A percentile compares a stretch with the other conserved stretches of the same genome.
Conservation (phyloP, 495 filamentous ascomycete genomes). For the Rhypophila decipiens region DNA sequence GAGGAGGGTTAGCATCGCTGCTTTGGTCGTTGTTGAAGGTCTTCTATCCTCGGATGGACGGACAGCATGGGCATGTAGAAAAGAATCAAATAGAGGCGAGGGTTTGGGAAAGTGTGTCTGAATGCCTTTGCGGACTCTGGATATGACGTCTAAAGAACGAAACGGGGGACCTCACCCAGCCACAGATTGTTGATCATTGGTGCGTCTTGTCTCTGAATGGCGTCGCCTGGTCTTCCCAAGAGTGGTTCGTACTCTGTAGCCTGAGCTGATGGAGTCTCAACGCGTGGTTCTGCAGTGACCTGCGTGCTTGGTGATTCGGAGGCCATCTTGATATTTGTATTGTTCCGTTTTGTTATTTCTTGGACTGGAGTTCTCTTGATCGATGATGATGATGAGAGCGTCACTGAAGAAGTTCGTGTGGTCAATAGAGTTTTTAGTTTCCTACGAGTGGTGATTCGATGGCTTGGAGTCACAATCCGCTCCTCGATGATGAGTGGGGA, state of each 20-base stretch:
- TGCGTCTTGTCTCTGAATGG: conserved; percentile 56
- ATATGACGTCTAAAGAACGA: neutral
- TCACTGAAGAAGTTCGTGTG: too few relatives aligned
- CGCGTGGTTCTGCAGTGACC: neutral
- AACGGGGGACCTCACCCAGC: conserved; percentile 50
- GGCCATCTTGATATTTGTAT: conserved; percentile 4
- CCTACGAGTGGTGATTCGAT: conserved; percentile 1
- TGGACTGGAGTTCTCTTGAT: too few relatives aligned
- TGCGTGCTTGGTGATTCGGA: conserved; percentile 1
- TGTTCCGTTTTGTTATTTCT: neutral
- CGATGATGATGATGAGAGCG: too few relatives aligned
- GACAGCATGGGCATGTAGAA: too few relatives aligned
- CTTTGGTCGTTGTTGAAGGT: too few relatives aligned
- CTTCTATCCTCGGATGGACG: too few relatives aligned
- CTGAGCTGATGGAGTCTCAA: neutral
- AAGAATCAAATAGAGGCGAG: neutral
- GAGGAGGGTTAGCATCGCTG: conserved; percentile 28
- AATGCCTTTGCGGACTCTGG: too few relatives aligned
- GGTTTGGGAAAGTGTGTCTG: neutral
- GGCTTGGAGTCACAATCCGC: neutral
- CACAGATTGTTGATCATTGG: conserved; percentile 65
- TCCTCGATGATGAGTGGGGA: neutral
- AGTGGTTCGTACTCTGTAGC: conserved; percentile 67
- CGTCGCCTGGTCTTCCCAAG: conserved; percentile 67
- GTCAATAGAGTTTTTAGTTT: too few relatives aligned